phyloP scores from a whole-genome alignment of 2,329 filamentous ascomycete genomes.

The Myriosclerotinia scirpicola region DNA sequence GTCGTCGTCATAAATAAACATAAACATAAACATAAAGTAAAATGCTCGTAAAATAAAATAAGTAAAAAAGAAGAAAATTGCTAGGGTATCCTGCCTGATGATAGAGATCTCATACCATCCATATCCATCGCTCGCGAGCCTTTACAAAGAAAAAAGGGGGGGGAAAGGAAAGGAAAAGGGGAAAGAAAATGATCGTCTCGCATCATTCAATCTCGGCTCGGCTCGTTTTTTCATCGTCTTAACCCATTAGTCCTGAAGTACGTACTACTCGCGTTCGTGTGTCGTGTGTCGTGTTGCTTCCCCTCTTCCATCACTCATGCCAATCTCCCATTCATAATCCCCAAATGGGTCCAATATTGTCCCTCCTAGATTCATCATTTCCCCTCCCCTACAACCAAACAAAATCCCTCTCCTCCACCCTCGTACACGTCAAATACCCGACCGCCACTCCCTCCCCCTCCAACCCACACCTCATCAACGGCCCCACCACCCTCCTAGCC shows the following conservation, averaged over 20 bases:
- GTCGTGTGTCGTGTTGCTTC: not conserved
- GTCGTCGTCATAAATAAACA: not conserved
- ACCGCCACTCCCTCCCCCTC: slow-evolving; percentile 67
- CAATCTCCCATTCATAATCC: not conserved
- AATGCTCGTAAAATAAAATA: not conserved
- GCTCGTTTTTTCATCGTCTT: slow-evolving; percentile 1
- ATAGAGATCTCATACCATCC: slow-evolving; percentile 7
- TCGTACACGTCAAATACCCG: slow-evolving; percentile 65
- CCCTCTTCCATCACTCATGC: not conserved
- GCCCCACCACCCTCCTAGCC: slow-evolving; percentile 78
- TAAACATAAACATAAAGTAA: slow-evolving; percentile 4
- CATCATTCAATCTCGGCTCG: not conserved
- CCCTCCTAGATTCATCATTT: not conserved
- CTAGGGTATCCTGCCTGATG: slow-evolving; percentile 18
- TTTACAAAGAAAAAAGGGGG: not conserved
- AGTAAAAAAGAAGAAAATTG: not conserved
- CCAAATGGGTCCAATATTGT: not conserved
- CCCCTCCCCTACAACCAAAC: slow-evolving; percentile 51
- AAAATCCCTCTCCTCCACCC: slow-evolving; percentile 60
- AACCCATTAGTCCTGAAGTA: slow-evolving; percentile 18
- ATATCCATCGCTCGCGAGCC: slow-evolving; percentile 7
- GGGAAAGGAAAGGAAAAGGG: not conserved
- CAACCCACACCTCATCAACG: slow-evolving; percentile 80
- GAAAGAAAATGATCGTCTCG: not conserved
- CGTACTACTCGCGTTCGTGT: slow-evolving; percentile 1